Base-by-base conservation (phyloP, 73 alveolate genomes). In the Stentor coeruleus region DNA sequence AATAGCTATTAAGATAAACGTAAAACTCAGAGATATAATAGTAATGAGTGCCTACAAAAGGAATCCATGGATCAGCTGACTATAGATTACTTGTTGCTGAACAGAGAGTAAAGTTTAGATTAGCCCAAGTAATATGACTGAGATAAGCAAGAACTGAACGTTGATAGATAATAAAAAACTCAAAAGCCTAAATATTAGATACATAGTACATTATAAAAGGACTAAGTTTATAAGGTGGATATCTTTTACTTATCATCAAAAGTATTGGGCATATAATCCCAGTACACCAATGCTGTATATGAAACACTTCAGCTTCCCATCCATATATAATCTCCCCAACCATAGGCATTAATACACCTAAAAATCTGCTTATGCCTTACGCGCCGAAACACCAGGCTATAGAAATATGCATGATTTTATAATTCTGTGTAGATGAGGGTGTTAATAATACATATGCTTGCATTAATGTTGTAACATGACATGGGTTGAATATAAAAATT, bases 1-100 rank as follows among this genome's bases (percentile, higher is more conserved):
- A 87, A 36, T 81, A 82, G 2, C 57, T 35, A 77, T 87, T 40
- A 4, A 87, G 49, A n/a, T n/a, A n/a, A n/a, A n/a, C n/a, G n/a
- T n/a, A n/a, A n/a, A 49, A 49, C 20, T 49, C 66, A 6, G 20
- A 6, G 66, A 49, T 49, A 49, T 49, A 49, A 6, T 11, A 49
- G 20, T 49, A 49, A 49, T 49, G 66, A 49, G 6, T 49, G 66
- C 66, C 66, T 49, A 49, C 20, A 49, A 11, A 49, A 49, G 66
- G 66, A 49, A 49, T 11, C 66, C 20, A 20, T 11, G 66, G 6
- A 49, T 49, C 66, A 49, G 66, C 28, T n/a, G n/a, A n/a, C n/a
- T n/a, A n/a, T n/a, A n/a, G n/a, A n/a, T n/a, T n/a, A n/a, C n/a
- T n/a, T n/a, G n/a, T n/a, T n/a, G n/a, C n/a, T 11, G 20, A 49